phyloP scores from a whole-genome alignment of 2,329 filamentous ascomycete species.

The Verticillium klebahnii region DNA sequence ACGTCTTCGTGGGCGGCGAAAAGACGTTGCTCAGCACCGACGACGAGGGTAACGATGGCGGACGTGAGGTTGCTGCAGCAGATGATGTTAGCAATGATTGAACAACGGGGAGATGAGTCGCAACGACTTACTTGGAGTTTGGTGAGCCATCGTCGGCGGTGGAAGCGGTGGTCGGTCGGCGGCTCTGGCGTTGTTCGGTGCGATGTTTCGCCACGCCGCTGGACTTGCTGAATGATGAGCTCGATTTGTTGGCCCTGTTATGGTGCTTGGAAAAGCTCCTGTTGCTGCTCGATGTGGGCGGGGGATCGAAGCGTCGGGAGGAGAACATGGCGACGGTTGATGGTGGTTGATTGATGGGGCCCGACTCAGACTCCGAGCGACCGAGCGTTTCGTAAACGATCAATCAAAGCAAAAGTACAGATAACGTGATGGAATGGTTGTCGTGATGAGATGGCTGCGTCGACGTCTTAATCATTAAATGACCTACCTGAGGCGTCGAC shows the following conservation, averaged over 20 bases:
- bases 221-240: constrained; percentile 50
- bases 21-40: constrained; percentile 77
- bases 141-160: constrained; percentile 33
- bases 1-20: constrained; percentile 91
- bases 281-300: constrained; percentile 23
- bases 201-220: constrained; percentile 50
- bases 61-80: constrained; percentile 50
- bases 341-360: neutral
- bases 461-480: constrained; percentile 2
- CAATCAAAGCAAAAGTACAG: constrained; percentile 11
- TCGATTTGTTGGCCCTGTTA: constrained; percentile 45
- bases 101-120: neutral
- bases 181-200: constrained; percentile 42
- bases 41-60: constrained; percentile 72
- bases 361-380: neutral
- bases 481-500: constrained; percentile 28
- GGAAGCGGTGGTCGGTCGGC: constrained; percentile 44
- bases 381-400: neutral
- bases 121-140: constrained; percentile 37
- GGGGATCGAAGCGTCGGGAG: constrained; percentile 35
- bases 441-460: neutral
- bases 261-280: constrained; percentile 48
- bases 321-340: neutral
- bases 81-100: constrained; percentile 6
- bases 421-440: constrained; percentile 6